Base-by-base conservation (phyloP, 2,329 filamentous ascomycete species). In the Aspergillus sp. region DNA sequence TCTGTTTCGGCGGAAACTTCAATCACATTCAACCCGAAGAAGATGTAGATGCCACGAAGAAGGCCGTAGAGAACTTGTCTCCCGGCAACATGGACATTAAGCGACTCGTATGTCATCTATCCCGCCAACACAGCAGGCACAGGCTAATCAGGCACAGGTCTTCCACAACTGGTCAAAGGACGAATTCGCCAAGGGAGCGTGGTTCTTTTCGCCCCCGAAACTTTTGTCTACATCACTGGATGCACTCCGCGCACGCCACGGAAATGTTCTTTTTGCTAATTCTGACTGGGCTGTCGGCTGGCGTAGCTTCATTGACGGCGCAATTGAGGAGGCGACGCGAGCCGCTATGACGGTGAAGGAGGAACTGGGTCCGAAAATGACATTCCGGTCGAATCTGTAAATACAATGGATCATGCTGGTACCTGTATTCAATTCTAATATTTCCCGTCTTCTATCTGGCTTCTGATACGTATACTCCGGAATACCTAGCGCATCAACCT, bases 151-250 rank as follows among this genome's bases (percentile, higher is more conserved):
- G 14, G 7, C 14, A 38, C 34, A 38, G 66, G 72, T 78, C 0
- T 79, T 78, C 38, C 76, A 80, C 44, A 78, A 80, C 50, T 80
- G 77, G 78, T 70, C 64, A 7, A 74, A 73, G 43, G 77, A 80
- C 42, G 70, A 76, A 23, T 80, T 73, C 47, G 71, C 77, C 0
- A 75, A 78, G 51, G 76, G 76, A 2, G 76, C 74, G 4, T 76
- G 66, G 72, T 74, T 75, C 58, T 78, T 74, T 45, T 65, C 70
- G 0, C 56, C 62, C 0, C 75, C 76, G 0, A 64, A 68, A 3
- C 56, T 78, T 4, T 45, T 77, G 4, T 63, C 66, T 0, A 67
- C 63, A 1, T 71, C 78, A 49, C 62, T 78, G 0, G 64, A 71
- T 0, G 71, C 70, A n/a, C 66, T 80, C 58, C 60, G 75, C 34